Base-by-base conservation (phyloP, 257 asterid species). In the Solanum medicagineum region DNA sequence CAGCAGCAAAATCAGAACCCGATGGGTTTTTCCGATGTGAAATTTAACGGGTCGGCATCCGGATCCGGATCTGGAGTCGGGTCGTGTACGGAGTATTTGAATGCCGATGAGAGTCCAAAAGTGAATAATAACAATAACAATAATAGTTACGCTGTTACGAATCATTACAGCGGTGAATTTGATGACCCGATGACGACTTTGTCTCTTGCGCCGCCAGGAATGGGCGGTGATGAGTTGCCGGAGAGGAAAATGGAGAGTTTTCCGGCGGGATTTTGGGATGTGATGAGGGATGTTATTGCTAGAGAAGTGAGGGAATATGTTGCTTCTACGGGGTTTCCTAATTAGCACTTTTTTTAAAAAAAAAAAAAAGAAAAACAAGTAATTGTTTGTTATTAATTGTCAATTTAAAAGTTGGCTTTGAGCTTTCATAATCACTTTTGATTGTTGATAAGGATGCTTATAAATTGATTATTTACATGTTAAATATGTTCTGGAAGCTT, bases 141-240 rank as follows among this genome's bases (percentile, higher is more conserved):
- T 66, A 22, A 26, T 24, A 49, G 32, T 12, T 70, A 42, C 10
- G 69, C 16, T 16, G 85, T 62, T 71, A 42, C 57, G 19, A 47
- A 29, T 60, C 42, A 54, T n/a, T 19, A 47, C 42, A n/a, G 82
- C n/a, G 86, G 88, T 5, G 87, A 82, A 17, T 92, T 89, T 2
- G 92, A 90, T 19, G 98, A 94, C 81, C 94, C 98, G 10, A 93
- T 92, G 95, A 94, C 98, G 83, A 86, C 88, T 19, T 73, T 95
- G 87, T 90, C 94, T 6, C 40, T 95, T 62, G 97, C 97, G 81
- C 98, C 97, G 44, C 98, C 97, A 44, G 98, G 98, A 10, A 84
- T 87, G 87, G 86, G 87, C 15, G 84, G 81, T 10, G 60, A 47
- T 4, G 86, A 42, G 83, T 75, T 32, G 87, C 40, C 71, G 87